Evolutionary conservation across 2,329 filamentous ascomycete genomes (phyloP).

Genomic region (Berkeleyomyces basicola): DNA sequence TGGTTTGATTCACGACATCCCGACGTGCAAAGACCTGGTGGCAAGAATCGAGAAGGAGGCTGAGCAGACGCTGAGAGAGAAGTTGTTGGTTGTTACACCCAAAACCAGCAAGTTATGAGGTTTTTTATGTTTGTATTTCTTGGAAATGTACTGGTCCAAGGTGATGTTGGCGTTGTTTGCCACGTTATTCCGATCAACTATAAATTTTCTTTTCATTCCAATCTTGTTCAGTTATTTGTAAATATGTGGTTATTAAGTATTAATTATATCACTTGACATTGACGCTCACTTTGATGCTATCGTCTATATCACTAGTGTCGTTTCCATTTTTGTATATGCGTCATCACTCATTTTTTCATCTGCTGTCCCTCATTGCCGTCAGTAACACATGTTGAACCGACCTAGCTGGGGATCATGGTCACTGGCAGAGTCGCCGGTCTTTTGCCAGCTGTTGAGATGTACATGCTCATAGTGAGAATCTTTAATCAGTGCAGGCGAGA

Average conservation of each 20-base stretch:
- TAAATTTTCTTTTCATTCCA: background rate
- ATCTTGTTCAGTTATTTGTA: background rate
- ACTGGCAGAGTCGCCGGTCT: slow-evolving; percentile 36
- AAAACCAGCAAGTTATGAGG: slow-evolving; percentile 39
- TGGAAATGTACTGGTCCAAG: background rate
- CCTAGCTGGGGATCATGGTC: slow-evolving; percentile 57
- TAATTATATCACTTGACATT: background rate
- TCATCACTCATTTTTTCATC: background rate
- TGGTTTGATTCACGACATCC: slow-evolving; percentile 69
- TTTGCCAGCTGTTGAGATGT: slow-evolving; percentile 54
- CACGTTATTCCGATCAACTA: too few species aligned
- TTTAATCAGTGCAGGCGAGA: slow-evolving; percentile 35
- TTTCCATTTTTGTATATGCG: background rate
- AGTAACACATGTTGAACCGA: slow-evolving; percentile 41
- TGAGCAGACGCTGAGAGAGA: slow-evolving; percentile 45
- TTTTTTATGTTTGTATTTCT: background rate
- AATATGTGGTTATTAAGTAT: background rate
- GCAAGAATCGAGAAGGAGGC: slow-evolving; percentile 64
- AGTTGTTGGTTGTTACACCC: slow-evolving; percentile 36
- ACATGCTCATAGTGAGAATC: slow-evolving; percentile 43
- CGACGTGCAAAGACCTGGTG: slow-evolving; percentile 53
- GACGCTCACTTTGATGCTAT: background rate
- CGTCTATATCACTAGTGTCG: background rate
- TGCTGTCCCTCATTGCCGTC: slow-evolving; percentile 11
- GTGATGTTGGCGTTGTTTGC: background rate